Evolutionary conservation across 2,329 filamentous ascomycete genomes (phyloP), one percentile per base, ranked within the genome.

Genomic region (Fusarium sp.): DNA sequence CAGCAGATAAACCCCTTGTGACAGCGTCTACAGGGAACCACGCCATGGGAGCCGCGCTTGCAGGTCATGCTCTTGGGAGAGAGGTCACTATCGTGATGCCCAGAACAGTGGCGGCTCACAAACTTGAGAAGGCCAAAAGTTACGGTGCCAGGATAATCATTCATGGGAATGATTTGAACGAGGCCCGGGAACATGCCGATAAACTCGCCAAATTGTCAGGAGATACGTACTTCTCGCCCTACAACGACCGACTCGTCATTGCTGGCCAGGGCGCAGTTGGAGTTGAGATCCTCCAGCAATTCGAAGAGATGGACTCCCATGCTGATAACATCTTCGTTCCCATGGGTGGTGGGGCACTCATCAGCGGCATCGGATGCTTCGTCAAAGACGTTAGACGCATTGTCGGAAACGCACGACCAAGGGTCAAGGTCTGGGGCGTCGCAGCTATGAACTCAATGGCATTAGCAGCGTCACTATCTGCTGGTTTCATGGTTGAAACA

Each of bases 271-370:
- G 53, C 4, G 34, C 53, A n/a, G 36, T 53, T 6, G 38, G 26
- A 3, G 47, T 56, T 5, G 53, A 56, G 17, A 30, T 56, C 11
- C 21, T 52, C 10, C 53, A 56, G 5, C 36, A 56, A 15, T 56
- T 52, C 6, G 47, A 53, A 28, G 7, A 26, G 23, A n/a, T 24
- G 17, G 4, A 50, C 48, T 4, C 51, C 7, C 34, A 36, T 9
- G 34, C 34, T 3, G 34, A 54, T 12, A 39, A 56, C 8, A 56
- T 56, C 19, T 52, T 56, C 6, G 46, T 40, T 0, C 53, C 53
- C n/a, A 43, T 56, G 36, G 50, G 21, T 3, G 46, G 49, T 15
- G 48, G 17, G 3, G 53, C 46, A 23, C 53, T 56, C 4, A 42
- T 53, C 7, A 53, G 46, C 3, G 53, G 20, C 1, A 42, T 56